Evolutionary conservation across 192 early-diverging fungal species (phyloP), one percentile per base, ranked within the genome.

Genomic region (Rhizophagus clarus): DNA sequence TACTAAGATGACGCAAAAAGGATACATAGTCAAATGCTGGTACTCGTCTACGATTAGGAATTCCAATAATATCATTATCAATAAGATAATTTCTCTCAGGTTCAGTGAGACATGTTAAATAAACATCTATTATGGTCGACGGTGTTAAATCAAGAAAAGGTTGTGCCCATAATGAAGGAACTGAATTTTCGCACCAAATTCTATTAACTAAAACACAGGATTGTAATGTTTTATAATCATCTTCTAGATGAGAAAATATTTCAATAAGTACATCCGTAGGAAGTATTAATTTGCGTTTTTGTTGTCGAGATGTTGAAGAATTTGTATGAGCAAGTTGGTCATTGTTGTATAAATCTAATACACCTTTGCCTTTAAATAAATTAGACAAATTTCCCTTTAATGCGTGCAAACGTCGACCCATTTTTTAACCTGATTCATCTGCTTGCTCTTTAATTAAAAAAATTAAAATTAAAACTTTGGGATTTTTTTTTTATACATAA

Each of bases 81-180:
- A 32, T 7, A 49, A 78, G 40, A 37, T 42, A 20, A 8, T 24
- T n/a, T 56, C 11, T 67, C 31, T 68, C 76, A 24, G 10, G 20
- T 20, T 47, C 28, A 12, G 56, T 45, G 12, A 78, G n/a, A 17
- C 64, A 78, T 32, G 26, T 28, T 14, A 78, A 68, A 26, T 78
- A 78, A 68, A 45, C 24, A 31, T 61, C 61, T 24, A 78, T 51
- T n/a, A 78, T 51, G 15, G 61, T 68, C 31, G 28, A 29, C 10
- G 56, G 63, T 1, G 56, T 51, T 45, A 42, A 26, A 49, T 69
- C 63, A 31, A 28, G 4, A 79, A 78, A 78, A 45, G 76, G 76
- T 22, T 67, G 29, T n/a, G 34, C 28, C 76, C 76, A 78, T 28
- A 63, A 78, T 66, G 67, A 28, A 49, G 76, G 76, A 26, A 78